Conservation (phyloP, 257 asterid genomes). For the Solanum pimpinellifolium region DNA sequence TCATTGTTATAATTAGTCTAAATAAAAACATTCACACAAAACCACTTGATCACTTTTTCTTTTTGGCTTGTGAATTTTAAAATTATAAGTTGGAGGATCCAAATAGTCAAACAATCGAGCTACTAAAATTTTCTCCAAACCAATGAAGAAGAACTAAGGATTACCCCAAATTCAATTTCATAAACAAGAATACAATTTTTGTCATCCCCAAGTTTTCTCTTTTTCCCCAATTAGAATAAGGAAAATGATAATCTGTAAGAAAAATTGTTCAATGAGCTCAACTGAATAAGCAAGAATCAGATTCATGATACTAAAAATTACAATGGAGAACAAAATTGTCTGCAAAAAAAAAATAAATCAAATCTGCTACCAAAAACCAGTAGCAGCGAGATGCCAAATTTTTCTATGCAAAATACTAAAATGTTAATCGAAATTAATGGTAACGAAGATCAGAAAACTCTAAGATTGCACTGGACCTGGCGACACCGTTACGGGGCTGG, state of each 20-base stretch:
- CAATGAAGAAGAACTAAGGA: background rate
- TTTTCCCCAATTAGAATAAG: background rate
- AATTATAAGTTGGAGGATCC: no score
- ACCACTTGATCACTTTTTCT: background rate
- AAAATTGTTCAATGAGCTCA: background rate
- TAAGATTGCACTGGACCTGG: constrained; percentile 64
- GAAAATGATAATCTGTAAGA: background rate
- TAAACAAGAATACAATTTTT: background rate
- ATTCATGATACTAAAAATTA: background rate
- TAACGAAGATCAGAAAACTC: background rate
- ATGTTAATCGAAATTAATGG: background rate
- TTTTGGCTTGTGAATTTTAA: background rate
- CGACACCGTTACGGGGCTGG: constrained; percentile 36
- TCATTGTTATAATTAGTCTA: background rate
- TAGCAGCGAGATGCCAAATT: background rate
- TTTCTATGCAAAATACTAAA: background rate
- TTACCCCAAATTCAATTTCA: background rate
- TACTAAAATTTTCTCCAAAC: background rate
- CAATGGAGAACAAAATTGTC: background rate
- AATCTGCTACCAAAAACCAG: background rate
- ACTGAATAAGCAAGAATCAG: background rate
- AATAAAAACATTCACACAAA: background rate
- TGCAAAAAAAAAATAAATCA: background rate
- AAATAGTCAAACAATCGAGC: background rate
- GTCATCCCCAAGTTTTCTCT: background rate